Conservation (phyloP, 345 rosid genomes). For the Pseudoturritis turrita region DNA sequence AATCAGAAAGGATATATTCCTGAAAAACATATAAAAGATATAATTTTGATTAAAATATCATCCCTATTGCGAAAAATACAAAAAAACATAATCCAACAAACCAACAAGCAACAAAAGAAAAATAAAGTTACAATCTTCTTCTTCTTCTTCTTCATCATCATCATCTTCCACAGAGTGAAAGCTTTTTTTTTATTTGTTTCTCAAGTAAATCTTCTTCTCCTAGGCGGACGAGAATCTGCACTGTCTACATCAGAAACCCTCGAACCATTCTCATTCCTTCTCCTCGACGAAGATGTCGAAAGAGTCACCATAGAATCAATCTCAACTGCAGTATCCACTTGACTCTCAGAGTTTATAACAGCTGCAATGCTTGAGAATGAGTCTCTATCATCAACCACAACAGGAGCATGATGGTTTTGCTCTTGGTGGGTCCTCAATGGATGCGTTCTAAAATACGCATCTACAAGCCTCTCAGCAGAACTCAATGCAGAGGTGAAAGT, state of each 20-base stretch:
- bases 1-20: neutral
- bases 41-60: slow-evolving; percentile 9
- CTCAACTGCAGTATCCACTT: slow-evolving; percentile 78
- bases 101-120: slow-evolving; percentile 22
- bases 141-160: slow-evolving; percentile 10
- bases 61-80: slow-evolving; percentile 27
- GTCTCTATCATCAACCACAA: slow-evolving; percentile 77
- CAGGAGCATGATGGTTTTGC: slow-evolving; percentile 44
- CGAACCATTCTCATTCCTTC: slow-evolving; percentile 58
- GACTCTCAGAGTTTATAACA: slow-evolving; percentile 81
- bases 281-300: slow-evolving; percentile 77
- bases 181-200: neutral
- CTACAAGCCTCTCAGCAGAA: slow-evolving; percentile 56
- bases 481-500: slow-evolving; percentile 46
- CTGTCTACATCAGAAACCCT: slow-evolving; percentile 77
- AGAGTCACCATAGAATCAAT: slow-evolving; percentile 80
- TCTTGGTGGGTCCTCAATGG: slow-evolving; percentile 58
- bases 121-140: slow-evolving; percentile 18
- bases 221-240: slow-evolving; percentile 81
- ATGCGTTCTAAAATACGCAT: slow-evolving; percentile 49
- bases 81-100: slow-evolving; percentile 25
- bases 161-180: slow-evolving; percentile 14
- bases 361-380: slow-evolving; percentile 88
- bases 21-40: neutral
- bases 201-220: slow-evolving; percentile 66